phyloP scores from a whole-genome alignment of 768 basidiomycete species.

The Polyporus arcularius region DNA sequence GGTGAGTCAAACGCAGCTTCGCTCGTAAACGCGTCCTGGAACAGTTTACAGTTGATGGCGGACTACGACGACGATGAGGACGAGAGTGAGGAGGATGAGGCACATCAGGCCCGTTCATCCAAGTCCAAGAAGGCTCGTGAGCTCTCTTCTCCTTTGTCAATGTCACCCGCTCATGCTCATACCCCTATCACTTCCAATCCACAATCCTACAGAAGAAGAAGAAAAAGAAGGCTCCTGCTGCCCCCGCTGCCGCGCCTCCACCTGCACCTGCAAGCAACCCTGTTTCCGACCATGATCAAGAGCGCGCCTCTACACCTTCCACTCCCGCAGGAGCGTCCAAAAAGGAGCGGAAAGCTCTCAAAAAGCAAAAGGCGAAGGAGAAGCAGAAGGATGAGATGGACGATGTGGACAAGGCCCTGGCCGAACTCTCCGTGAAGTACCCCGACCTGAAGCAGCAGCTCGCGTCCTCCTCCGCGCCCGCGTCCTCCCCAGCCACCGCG shows the following conservation, averaged over 20 bases:
- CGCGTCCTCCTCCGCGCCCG: slow-evolving; percentile 23
- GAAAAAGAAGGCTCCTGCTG: slow-evolving; percentile 26
- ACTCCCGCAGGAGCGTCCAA: slow-evolving; percentile 25
- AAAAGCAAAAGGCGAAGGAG: slow-evolving; percentile 66
- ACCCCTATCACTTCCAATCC: neutral
- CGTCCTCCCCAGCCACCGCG: slow-evolving; percentile 28
- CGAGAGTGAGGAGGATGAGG: slow-evolving; percentile 17
- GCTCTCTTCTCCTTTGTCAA: neutral
- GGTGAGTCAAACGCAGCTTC: slow-evolving; percentile 5
- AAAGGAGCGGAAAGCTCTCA: slow-evolving; percentile 55
- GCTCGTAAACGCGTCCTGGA: too few relatives aligned
- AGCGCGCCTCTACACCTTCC: neutral
- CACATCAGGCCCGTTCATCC: slow-evolving; percentile 11
- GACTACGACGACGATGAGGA: slow-evolving; percentile 1
- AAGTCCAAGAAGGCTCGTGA: slow-evolving; percentile 34
- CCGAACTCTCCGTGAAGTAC: slow-evolving; percentile 81
- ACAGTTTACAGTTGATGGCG: slow-evolving; percentile 8
- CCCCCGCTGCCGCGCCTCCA: slow-evolving; percentile 5
- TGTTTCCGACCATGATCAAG: neutral
- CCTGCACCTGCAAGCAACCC: neutral
- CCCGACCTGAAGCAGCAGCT: slow-evolving; percentile 49
- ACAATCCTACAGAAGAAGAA: slow-evolving; percentile 26
- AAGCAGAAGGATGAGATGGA: slow-evolving; percentile 58
- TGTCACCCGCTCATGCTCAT: neutral
- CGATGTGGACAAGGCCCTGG: slow-evolving; percentile 83